Conservation (phyloP, 192 early-diverging fungal genomes). For the Haplosporangium gracile region DNA sequence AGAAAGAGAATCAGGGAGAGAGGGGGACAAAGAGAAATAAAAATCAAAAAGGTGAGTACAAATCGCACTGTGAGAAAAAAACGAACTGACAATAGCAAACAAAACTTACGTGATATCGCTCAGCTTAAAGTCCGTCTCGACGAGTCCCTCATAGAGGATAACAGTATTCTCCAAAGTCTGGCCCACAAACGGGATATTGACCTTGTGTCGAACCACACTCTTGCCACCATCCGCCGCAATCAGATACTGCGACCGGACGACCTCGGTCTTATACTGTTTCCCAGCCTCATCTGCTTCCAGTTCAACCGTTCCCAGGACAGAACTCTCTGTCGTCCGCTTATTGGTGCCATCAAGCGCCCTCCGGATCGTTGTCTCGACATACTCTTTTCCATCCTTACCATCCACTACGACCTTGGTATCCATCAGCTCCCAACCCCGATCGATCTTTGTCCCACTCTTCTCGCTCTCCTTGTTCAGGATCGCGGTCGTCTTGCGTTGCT, state of each 20-base stretch:
- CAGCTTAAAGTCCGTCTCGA: constrained; percentile 31
- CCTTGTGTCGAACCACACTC: constrained; percentile 51
- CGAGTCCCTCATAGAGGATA: constrained; percentile 37
- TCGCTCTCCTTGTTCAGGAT: constrained; percentile 37
- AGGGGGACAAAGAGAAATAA: neutral
- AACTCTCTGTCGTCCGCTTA: constrained; percentile 19
- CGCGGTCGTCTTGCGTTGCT: constrained; percentile 32
- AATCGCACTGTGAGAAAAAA: neutral
- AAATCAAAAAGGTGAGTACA: neutral
- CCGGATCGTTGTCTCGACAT: constrained; percentile 42
- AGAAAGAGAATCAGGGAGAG: neutral
- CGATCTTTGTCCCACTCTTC: constrained; percentile 18
- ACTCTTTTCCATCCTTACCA: constrained; percentile 10
- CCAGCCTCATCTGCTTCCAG: constrained; percentile 31
- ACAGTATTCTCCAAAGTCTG: constrained; percentile 35
- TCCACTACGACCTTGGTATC: constrained; percentile 38
- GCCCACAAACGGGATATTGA: constrained; percentile 39
- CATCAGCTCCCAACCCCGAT: constrained; percentile 50
- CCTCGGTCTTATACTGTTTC: constrained; percentile 30
- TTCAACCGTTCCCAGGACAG: constrained; percentile 32
- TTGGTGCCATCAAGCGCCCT: constrained; percentile 41
- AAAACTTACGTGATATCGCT: constrained; percentile 38
- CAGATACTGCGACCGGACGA: constrained; percentile 35
- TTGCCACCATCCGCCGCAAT: constrained; percentile 52
- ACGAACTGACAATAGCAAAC: neutral